These are phyloP conservation scores for Sanghuangporus baumii DNA, from an alignment of 1,284 basidiomycete species.

Conservation along the genomic window DNA sequence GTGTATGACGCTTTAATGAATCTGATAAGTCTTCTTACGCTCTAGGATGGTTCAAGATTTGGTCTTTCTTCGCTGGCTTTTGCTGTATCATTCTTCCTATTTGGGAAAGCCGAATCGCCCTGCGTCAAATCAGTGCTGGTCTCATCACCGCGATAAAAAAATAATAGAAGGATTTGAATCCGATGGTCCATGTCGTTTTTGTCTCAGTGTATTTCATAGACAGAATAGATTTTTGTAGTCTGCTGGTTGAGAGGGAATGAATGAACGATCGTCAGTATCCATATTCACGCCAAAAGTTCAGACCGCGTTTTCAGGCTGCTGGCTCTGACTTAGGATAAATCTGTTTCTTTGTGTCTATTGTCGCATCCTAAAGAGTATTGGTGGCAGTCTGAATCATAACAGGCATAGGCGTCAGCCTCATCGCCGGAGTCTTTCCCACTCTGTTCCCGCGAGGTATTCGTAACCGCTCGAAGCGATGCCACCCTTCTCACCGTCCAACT, in stretches of 20 bases:
- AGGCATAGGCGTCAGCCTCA: background rate
- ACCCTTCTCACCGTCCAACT: background rate
- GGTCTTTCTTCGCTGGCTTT: slow-evolving; percentile 39
- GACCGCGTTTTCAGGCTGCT: no score
- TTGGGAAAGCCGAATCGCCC: slow-evolving; percentile 30
- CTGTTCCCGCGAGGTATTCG: background rate
- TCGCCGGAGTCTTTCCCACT: background rate
- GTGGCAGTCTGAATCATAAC: no score
- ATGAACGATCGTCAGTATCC: no score
- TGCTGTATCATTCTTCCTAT: slow-evolving; percentile 44
- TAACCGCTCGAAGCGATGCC: background rate
- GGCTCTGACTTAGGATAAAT: no score
- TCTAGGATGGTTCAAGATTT: slow-evolving; percentile 29
- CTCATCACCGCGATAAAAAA: background rate
- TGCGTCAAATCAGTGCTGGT: background rate
- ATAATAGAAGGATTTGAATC: background rate
- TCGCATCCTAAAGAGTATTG: no score
- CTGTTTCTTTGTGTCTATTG: no score
- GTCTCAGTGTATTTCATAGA: background rate
- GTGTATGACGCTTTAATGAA: background rate
- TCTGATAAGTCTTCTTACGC: background rate
- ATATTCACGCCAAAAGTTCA: no score
- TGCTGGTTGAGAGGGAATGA: background rate
- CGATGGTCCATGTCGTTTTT: background rate
- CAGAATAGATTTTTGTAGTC: background rate